Percentiles rank a stretch among this genome's conserved stretches.
These are phyloP conservation scores for Penicillium salamii DNA, from an alignment of 495 filamentous ascomycete species.

Conservation along the genomic window DNA sequence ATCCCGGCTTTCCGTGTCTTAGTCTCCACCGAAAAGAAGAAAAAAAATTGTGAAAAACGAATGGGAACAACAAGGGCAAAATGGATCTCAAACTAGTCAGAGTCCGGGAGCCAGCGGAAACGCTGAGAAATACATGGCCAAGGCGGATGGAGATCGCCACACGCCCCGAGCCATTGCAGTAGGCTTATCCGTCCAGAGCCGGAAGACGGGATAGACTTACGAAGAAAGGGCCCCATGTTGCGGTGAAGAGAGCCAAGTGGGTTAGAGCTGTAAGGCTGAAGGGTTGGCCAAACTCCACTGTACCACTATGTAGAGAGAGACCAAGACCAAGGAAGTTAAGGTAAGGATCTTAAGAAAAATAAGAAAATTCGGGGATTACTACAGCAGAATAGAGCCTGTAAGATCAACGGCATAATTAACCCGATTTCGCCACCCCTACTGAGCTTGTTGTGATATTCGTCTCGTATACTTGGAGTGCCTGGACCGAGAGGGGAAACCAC, in stretches of 20 bases:
- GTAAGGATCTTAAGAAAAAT: too few species aligned
- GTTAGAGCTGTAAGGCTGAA: background rate
- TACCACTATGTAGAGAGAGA: background rate
- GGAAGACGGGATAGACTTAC: conserved; percentile 18
- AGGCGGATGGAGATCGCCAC: conserved; percentile 18
- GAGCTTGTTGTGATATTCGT: background rate
- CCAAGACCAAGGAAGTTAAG: background rate
- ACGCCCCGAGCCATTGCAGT: background rate
- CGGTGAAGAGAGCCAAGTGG: background rate
- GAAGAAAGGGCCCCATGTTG: conserved; percentile 15
- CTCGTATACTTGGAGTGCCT: background rate
- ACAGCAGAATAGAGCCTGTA: background rate
- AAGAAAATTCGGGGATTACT: too few species aligned
- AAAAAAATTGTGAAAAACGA: background rate
- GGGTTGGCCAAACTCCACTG: background rate
- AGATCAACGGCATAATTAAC: background rate
- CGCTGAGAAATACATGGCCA: conserved; percentile 13
- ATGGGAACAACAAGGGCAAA: background rate
- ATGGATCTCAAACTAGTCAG: conserved; percentile 17
- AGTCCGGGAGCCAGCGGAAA: conserved; percentile 30
- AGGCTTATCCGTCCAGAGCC: conserved; percentile 4
- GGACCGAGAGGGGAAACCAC: background rate
- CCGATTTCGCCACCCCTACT: background rate
- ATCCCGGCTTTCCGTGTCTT: conserved; percentile 27
- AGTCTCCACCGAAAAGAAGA: conserved; percentile 9